These are phyloP conservation scores for Gastrolobium bilobum DNA, from an alignment of 306 rosid species.

Conservation along the genomic window DNA sequence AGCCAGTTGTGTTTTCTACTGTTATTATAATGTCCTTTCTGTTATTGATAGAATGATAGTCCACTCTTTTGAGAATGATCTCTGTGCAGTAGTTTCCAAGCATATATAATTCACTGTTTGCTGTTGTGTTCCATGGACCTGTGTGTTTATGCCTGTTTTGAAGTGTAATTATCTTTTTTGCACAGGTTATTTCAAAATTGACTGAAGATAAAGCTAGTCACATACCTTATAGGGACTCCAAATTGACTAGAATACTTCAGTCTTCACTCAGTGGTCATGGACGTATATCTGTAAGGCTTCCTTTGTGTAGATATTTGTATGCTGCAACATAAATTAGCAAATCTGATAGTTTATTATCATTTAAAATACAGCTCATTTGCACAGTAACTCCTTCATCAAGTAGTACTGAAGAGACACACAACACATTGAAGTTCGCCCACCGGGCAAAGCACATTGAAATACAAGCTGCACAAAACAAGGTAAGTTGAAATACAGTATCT, in stretches of 20 bases:
- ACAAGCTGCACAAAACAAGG: constrained; percentile 96
- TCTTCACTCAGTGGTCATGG: constrained; percentile 99
- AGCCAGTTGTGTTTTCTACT: constrained; percentile 23
- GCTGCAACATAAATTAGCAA: constrained; percentile 30
- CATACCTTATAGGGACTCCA: constrained; percentile 96
- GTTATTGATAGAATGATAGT: constrained; percentile 29
- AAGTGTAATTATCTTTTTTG: constrained; percentile 49
- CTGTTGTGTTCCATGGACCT: constrained; percentile 23
- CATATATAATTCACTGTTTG: constrained; percentile 17
- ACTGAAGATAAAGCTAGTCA: constrained; percentile 92
- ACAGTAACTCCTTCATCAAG: constrained; percentile 98
- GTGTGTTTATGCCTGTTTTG: constrained; percentile 35
- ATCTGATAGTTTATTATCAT: constrained; percentile 44
- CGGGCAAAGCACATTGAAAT: constrained; percentile 98
- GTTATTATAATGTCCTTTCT: constrained; percentile 10
- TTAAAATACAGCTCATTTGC: constrained; percentile 87
- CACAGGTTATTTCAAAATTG: constrained; percentile 93
- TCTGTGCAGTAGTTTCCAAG: constrained; percentile 21
- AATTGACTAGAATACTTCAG: constrained; percentile 94
- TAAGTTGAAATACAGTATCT: constrained; percentile 32
- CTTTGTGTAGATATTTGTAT: constrained; percentile 38
- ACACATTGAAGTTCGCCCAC: constrained; percentile 97
- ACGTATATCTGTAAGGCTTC: constrained; percentile 92
- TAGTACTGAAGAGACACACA: constrained; percentile 95
- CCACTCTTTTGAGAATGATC: constrained; percentile 13